These are phyloP conservation scores for Protea cynaroides DNA, from an alignment of 164 flowering plant genomes.

Conservation along the genomic window DNA sequence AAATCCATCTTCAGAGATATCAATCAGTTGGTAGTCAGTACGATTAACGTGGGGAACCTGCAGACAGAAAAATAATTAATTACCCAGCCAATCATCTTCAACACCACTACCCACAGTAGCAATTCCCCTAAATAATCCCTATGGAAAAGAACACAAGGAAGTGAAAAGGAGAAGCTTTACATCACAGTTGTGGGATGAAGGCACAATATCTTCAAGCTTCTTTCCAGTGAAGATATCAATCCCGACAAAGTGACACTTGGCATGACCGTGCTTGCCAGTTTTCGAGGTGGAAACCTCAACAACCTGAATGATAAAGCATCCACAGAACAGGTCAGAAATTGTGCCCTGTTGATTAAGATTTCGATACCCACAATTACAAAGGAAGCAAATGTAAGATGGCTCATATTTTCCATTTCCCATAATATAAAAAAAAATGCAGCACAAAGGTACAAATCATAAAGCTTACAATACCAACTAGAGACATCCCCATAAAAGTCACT, in stretches of 20 bases:
- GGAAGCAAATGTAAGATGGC: background rate
- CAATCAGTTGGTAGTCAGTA: slow-evolving; percentile 59
- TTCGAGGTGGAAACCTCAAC: slow-evolving; percentile 62
- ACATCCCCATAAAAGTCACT: too few species aligned
- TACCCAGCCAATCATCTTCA: background rate
- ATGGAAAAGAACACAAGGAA: background rate
- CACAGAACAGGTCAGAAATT: background rate
- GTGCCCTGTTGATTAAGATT: background rate
- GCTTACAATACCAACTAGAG: background rate
- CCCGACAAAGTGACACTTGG: slow-evolving; percentile 54
- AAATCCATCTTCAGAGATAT: slow-evolving; percentile 60
- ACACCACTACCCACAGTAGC: background rate
- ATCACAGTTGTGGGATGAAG: slow-evolving; percentile 72
- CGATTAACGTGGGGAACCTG: slow-evolving; percentile 59
- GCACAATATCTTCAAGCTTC: slow-evolving; percentile 74
- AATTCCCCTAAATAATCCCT: background rate
- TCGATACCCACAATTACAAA: background rate
- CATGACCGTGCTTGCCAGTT: slow-evolving; percentile 60
- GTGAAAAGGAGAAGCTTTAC: slow-evolving; percentile 15
- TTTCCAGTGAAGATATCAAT: slow-evolving; percentile 53
- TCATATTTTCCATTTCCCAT: too few species aligned
- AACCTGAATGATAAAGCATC: slow-evolving; percentile 22
- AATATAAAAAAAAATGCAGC: background rate
- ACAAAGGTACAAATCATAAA: background rate
- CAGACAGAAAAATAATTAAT: slow-evolving; percentile 7